Conservation (phyloP, 108 stramenopile species). For the Skeletonema grethae region DNA sequence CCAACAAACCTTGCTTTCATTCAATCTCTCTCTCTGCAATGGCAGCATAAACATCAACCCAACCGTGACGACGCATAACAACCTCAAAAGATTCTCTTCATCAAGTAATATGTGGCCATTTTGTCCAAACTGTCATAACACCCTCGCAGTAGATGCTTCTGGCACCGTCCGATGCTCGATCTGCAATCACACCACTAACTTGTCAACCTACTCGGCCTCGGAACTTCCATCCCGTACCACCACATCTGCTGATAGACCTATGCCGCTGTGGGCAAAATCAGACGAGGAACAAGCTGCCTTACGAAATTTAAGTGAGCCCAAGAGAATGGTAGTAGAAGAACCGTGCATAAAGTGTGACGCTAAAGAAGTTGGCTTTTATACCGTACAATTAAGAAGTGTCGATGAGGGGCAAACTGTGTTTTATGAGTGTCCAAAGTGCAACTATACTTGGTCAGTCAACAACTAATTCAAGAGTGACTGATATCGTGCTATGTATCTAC, state of each 20-base stretch:
- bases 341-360: constrained; percentile 94
- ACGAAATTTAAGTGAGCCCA: constrained; percentile 60
- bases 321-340: constrained; percentile 93
- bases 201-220: constrained; percentile 50
- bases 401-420: constrained; percentile 99
- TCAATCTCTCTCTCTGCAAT: too few species aligned
- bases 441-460: constrained; percentile 90
- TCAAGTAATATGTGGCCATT: constrained; percentile 78
- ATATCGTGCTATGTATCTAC: neutral
- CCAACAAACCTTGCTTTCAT: too few species aligned
- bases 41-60: neutral
- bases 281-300: constrained; percentile 77
- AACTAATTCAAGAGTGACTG: constrained; percentile 53
- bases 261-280: constrained; percentile 86
- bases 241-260: constrained; percentile 67
- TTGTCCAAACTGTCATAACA: constrained; percentile 78
- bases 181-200: constrained; percentile 72
- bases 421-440: constrained; percentile 96
- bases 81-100: neutral
- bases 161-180: constrained; percentile 76
- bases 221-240: constrained; percentile 67
- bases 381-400: constrained; percentile 96
- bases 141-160: constrained; percentile 58
- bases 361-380: constrained; percentile 95
- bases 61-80: neutral